Evolutionary conservation across 106 monocot species (phyloP), one percentile per base, ranked within the genome.

Genomic region (Platanthera guangdongensis): DNA sequence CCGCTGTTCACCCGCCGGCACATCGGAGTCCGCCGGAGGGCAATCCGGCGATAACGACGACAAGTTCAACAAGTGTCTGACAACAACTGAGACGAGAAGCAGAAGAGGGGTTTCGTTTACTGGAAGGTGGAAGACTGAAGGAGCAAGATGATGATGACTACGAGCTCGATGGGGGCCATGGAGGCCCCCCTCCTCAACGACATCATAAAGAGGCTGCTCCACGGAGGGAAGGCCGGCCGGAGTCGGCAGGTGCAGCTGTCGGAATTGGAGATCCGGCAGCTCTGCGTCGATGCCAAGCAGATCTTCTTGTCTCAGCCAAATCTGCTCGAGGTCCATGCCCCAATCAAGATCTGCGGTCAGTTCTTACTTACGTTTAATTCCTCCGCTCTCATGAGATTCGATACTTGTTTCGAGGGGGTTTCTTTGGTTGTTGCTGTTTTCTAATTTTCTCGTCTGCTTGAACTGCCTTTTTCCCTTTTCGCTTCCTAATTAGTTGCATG

Each of bases 271-370:
- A 90, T 90, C 77, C 81, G 90, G 21, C 87, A 85, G 79, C 90
- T 90, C 62, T 87, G 87, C 83, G 80, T 85, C 50, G 85, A 87
- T 59, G 81, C 83, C 16, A 85, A 86, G 67, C 67, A 78, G 51
- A 83, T 91, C 52, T 83, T 91, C 50, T 79, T 88, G 15, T 80
- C 86, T 22, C 86, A 91, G 86, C 88, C 91, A 9, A 86, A 80
- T 59, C 88, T 91, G 13, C 84, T 91, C 52, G 51, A 81, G 39
- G 28, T 91, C 9, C 68, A 68, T 52, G 88, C 91, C 50, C 91
- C 91, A 19, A 72, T 91, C 80, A 88, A 91, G 80, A 86, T 91
- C 82, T 88, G 88, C 78, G 91, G 91, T 91, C 72, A 70, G 78
- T 72, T 50, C 50, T 19, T 21, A 50, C 8, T 72, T 50, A 12